Evolutionary conservation across 2,329 filamentous ascomycete genomes (phyloP).

Genomic region (Cercospora berteroae): DNA sequence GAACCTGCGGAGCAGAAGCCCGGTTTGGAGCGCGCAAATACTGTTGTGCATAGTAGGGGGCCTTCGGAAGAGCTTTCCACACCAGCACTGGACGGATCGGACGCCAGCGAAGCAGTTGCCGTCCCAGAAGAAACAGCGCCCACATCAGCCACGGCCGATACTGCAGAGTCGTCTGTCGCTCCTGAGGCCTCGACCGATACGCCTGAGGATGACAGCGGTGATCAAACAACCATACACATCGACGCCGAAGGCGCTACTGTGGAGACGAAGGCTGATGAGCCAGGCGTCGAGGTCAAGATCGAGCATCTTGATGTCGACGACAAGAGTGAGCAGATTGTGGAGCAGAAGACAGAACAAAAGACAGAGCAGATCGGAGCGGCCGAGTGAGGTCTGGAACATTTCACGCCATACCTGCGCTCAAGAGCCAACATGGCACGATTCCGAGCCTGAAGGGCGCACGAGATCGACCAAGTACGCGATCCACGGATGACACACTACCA

Average conservation of each 20-base stretch:
- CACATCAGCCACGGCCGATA: background rate
- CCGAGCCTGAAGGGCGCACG: background rate
- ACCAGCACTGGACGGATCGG: slow-evolving; percentile 48
- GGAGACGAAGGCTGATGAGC: slow-evolving; percentile 11
- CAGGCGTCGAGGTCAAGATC: slow-evolving; percentile 21
- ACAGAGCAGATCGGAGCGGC: background rate
- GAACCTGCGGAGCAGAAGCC: slow-evolving; percentile 25
- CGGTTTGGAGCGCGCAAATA: slow-evolving; percentile 30
- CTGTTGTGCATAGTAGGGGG: slow-evolving; percentile 24
- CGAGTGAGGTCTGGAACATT: background rate
- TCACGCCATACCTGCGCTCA: background rate
- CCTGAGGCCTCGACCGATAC: background rate
- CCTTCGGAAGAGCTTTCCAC: slow-evolving; percentile 35
- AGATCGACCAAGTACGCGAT: background rate
- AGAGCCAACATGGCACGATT: too few species aligned
- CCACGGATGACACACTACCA: background rate
- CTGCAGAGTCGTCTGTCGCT: background rate
- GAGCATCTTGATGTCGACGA: slow-evolving; percentile 15
- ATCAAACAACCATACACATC: slow-evolving; percentile 14
- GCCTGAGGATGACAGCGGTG: slow-evolving; percentile 2
- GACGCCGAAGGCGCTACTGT: background rate
- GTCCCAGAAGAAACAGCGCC: slow-evolving; percentile 5
- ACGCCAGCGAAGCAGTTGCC: background rate
- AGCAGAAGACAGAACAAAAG: background rate
- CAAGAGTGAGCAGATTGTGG: background rate